Conservation (phyloP, 2,329 filamentous ascomycete species). For the Emergomyces orientalis region DNA sequence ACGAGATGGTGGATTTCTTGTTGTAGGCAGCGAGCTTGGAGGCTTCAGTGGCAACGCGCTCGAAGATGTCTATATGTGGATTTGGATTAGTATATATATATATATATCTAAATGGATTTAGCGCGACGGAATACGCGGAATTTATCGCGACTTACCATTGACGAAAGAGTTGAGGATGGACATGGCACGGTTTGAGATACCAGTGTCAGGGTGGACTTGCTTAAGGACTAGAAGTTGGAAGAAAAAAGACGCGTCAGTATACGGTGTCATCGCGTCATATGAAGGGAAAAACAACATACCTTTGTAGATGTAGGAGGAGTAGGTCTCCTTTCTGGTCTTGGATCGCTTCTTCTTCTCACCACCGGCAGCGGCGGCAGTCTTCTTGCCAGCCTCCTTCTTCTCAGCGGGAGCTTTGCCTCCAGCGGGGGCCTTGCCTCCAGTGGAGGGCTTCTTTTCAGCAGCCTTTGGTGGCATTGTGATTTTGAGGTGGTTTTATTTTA, state of each 20-base stretch:
- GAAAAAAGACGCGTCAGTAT: constrained; percentile 32
- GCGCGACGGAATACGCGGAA: not conserved
- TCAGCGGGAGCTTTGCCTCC: constrained; percentile 69
- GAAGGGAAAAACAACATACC: constrained; percentile 48
- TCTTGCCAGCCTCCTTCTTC: constrained; percentile 99
- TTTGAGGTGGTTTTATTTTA: constrained; percentile 15
- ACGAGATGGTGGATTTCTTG: constrained; percentile 99
- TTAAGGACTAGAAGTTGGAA: constrained; percentile 65
- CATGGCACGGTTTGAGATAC: constrained; percentile 99
- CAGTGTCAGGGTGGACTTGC: constrained; percentile 99
- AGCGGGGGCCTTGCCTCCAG: constrained; percentile 83
- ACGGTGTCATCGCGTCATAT: constrained; percentile 4
- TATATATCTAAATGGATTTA: not conserved
- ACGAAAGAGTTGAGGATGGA: constrained; percentile 99
- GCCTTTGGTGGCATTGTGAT: constrained; percentile 85
- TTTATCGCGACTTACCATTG: constrained; percentile 59
- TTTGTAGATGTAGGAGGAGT: constrained; percentile 99
- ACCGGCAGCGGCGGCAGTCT: constrained; percentile 72
- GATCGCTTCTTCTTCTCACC: constrained; percentile 99
- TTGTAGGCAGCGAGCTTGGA: constrained; percentile 99
- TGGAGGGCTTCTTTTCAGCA: constrained; percentile 94
- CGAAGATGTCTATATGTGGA: constrained; percentile 76
- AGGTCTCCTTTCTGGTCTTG: constrained; percentile 99
- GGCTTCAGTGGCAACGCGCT: constrained; percentile 96
- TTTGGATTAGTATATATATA: not conserved